These are phyloP conservation scores for Usnea hakonensis DNA, from an alignment of 495 filamentous ascomycete species.

Conservation along the genomic window DNA sequence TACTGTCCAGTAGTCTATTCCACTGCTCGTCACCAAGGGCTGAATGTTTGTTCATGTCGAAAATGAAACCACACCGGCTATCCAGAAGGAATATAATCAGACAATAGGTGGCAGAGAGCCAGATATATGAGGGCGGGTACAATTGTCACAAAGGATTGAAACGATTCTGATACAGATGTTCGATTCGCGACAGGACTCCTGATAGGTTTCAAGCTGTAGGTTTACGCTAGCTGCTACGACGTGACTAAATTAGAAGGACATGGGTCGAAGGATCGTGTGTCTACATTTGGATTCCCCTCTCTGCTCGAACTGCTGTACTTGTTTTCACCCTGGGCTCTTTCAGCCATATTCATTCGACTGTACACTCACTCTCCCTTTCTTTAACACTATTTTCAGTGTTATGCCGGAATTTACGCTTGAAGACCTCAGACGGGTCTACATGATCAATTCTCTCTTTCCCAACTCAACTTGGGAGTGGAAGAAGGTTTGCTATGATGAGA, in stretches of 20 bases:
- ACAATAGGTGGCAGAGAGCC: neutral
- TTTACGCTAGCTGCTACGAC: neutral
- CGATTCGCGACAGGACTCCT: neutral
- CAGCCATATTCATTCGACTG: neutral
- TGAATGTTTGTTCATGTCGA: neutral
- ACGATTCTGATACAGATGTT: neutral
- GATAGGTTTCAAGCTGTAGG: neutral
- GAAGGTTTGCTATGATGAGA: neutral
- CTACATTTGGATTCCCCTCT: neutral
- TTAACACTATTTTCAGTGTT: neutral
- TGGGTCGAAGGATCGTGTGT: neutral
- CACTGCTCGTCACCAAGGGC: neutral
- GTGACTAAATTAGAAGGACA: neutral
- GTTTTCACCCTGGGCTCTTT: too few species aligned
- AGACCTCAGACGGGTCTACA: neutral
- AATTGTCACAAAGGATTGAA: neutral
- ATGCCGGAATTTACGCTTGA: neutral
- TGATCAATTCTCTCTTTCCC: neutral
- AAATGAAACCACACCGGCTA: neutral
- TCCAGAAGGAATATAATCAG: neutral
- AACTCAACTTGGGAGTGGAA: neutral
- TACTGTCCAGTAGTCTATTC: neutral
- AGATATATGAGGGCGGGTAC: neutral
- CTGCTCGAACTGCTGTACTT: too few species aligned
- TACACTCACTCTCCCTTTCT: neutral